These are phyloP conservation scores for Agrostemma githago DNA, from an alignment of 148 eudicot species.

Conservation along the genomic window DNA sequence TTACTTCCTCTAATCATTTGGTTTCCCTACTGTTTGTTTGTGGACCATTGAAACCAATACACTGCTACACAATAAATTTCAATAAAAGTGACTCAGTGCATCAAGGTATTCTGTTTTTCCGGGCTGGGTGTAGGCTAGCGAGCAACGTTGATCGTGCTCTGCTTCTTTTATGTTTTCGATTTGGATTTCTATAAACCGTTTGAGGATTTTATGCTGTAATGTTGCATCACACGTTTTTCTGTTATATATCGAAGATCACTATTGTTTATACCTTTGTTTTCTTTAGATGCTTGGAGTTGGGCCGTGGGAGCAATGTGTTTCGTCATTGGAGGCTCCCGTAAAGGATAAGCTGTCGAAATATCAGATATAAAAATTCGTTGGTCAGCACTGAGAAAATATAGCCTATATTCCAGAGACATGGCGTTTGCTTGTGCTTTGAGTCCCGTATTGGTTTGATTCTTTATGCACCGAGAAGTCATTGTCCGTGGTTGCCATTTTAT, in stretches of 20 bases:
- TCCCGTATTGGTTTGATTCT: constrained; percentile 24
- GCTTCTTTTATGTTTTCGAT: too few species aligned
- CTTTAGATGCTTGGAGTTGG: constrained; percentile 74
- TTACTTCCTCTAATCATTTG: too few species aligned
- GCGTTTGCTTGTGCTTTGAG: constrained; percentile 12
- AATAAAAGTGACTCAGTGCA: too few species aligned
- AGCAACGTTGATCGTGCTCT: too few species aligned
- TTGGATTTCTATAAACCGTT: background rate
- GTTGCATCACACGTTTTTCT: background rate
- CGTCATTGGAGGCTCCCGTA: constrained; percentile 65
- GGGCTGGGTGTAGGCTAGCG: too few species aligned
- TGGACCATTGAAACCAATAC: too few species aligned
- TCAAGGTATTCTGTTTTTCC: too few species aligned
- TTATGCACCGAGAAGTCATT: constrained; percentile 15
- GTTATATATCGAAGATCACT: too few species aligned
- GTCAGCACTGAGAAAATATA: background rate
- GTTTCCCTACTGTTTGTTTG: too few species aligned
- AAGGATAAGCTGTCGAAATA: constrained; percentile 64
- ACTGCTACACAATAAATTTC: too few species aligned
- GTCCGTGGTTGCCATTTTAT: constrained; percentile 25
- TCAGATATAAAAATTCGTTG: constrained; percentile 40
- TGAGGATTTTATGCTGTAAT: too few species aligned
- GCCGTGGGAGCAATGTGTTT: constrained; percentile 90
- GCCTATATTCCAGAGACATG: background rate
- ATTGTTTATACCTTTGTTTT: background rate